Evolutionary conservation across 192 early-diverging fungal genomes (phyloP).

Genomic region (Paraglomus occultum): DNA sequence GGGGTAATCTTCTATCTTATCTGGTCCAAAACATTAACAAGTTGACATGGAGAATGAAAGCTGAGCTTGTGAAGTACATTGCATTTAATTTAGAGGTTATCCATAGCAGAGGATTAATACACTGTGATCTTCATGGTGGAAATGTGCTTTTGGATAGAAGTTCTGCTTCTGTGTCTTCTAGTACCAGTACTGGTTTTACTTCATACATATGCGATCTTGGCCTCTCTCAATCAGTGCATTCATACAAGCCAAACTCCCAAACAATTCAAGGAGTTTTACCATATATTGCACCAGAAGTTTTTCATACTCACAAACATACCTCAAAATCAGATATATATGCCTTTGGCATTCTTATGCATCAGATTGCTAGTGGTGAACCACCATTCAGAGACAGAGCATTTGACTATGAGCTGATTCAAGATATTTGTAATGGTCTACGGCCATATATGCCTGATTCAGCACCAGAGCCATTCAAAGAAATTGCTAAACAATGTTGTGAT

Average conservation of each 20-base stretch:
- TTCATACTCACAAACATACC: conserved; percentile 31
- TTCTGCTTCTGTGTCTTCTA: no score
- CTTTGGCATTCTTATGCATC: background rate
- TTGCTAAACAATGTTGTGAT: background rate
- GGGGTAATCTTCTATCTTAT: background rate
- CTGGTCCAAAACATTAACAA: background rate
- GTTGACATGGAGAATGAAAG: background rate
- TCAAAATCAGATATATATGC: conserved; percentile 20
- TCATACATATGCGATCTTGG: no score
- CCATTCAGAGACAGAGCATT: background rate
- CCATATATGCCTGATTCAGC: background rate
- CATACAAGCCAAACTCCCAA: no score
- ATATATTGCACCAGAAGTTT: conserved; percentile 35
- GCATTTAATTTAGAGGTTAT: background rate
- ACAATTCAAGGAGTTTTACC: conserved; percentile 32
- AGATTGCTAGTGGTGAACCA: background rate
- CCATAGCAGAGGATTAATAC: background rate
- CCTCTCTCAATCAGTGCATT: no score
- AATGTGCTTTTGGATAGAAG: background rate
- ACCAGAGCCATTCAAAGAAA: background rate
- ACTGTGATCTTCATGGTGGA: background rate
- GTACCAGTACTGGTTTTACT: no score
- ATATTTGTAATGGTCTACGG: conserved; percentile 2
- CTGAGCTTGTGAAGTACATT: background rate
- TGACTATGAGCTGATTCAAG: background rate